Evolutionary conservation across 345 rosid species (phyloP).

Genomic region (Dimocarpus longan): DNA sequence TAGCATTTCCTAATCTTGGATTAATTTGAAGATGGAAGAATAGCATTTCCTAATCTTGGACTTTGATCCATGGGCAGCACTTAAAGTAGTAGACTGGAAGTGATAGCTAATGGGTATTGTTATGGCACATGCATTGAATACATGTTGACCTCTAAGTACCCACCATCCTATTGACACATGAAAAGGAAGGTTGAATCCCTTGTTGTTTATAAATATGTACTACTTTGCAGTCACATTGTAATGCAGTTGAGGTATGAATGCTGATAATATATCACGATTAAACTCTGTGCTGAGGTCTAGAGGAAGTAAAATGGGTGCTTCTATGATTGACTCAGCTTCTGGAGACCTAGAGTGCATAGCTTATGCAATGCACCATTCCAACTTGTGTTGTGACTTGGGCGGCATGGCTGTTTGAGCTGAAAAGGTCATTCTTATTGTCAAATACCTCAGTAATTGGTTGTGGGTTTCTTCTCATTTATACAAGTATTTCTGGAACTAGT

Average conservation of each 20-base stretch:
- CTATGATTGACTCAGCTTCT: not conserved
- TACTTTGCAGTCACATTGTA: not conserved
- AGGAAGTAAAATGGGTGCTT: not conserved
- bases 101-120: not conserved
- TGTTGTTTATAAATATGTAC: not conserved
- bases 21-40: no score
- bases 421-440: not conserved
- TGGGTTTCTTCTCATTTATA: slow-evolving; percentile 1
- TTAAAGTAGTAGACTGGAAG: not conserved
- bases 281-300: not conserved
- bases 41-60: not conserved
- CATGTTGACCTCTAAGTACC: not conserved
- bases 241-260: not conserved
- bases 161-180: no score
- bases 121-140: not conserved
- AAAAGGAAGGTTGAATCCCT: not conserved
- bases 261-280: not conserved
- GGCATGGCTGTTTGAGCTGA: not conserved
- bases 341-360: not conserved
- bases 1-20: not conserved
- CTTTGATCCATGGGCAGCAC: not conserved
- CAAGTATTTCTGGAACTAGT: not conserved
- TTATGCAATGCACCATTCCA: not conserved
- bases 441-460: not conserved
- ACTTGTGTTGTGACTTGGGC: not conserved